These are phyloP conservation scores for Brachypodium distachyon DNA, from an alignment of 202 grass and related monocot genomes.

Conservation along the genomic window DNA sequence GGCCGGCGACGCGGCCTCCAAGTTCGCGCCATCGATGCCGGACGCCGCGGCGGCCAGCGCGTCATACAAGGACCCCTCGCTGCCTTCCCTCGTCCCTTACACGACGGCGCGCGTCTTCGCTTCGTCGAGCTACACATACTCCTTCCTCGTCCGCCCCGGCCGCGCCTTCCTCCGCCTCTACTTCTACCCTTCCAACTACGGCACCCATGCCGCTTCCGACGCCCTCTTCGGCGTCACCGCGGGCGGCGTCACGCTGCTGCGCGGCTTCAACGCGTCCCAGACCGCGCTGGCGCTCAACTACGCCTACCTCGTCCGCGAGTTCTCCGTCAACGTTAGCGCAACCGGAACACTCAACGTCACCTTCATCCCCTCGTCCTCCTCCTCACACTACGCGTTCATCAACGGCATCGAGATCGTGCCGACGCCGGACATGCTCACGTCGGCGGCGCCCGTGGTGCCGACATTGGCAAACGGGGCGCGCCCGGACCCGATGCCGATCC, in stretches of 20 bases:
- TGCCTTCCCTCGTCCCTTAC: conserved; percentile 39
- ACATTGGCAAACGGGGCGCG: conserved; percentile 15
- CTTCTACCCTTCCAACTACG: conserved; percentile 70
- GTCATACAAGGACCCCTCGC: conserved; percentile 14
- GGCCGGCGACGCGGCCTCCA: conserved; percentile 31
- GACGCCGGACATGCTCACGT: conserved; percentile 23
- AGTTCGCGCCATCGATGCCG: background rate
- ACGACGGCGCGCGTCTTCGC: conserved; percentile 49
- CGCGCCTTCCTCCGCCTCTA: conserved; percentile 69
- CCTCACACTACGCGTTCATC: conserved; percentile 52
- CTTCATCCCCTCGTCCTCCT: conserved; percentile 36
- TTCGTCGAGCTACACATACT: conserved; percentile 53
- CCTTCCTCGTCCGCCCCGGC: conserved; percentile 36
- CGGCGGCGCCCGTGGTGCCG: background rate
- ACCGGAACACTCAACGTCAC: conserved; percentile 30
- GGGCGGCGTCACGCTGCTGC: conserved; percentile 43
- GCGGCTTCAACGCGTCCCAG: conserved; percentile 57
- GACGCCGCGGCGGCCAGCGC: background rate
- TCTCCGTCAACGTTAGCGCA: conserved; percentile 43
- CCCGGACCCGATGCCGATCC: background rate
- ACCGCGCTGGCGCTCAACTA: conserved; percentile 17
- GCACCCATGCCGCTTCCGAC: background rate
- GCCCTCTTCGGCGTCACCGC: conserved; percentile 47
- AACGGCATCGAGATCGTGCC: conserved; percentile 81
- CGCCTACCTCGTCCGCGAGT: conserved; percentile 47